Conservation (phyloP, 2,329 filamentous ascomycete species). For the Cladophialophora chaetospira region DNA sequence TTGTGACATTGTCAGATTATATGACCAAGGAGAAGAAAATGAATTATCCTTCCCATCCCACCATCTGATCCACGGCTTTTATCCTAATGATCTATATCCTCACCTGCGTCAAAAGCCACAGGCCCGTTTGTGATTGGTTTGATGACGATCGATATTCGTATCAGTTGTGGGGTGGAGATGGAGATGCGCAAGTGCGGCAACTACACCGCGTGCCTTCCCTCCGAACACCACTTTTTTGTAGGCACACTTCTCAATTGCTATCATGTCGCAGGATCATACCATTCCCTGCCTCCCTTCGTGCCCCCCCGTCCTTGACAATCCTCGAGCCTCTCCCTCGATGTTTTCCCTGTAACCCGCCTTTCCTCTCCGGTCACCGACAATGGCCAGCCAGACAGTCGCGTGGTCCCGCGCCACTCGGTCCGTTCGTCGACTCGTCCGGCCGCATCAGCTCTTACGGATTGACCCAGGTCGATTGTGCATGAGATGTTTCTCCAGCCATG, state of each 20-base stretch:
- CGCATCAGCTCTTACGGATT: background rate
- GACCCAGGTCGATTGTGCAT: conserved; percentile 15
- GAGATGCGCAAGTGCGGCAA: conserved; percentile 18
- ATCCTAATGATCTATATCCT: no score
- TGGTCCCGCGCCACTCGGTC: conserved; percentile 5
- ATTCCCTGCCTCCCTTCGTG: background rate
- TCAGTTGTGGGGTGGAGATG: background rate
- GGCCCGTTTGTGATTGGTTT: background rate
- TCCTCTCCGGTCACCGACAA: background rate
- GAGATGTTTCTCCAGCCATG: conserved; percentile 20
- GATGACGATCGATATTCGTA: background rate
- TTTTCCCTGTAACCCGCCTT: background rate
- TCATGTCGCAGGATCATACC: background rate
- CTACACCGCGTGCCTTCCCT: conserved; percentile 17
- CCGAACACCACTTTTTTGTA: background rate
- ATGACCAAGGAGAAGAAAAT: background rate
- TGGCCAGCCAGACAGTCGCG: conserved; percentile 2
- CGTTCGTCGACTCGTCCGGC: conserved; percentile 16
- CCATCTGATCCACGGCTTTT: no score
- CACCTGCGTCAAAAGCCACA: no score
- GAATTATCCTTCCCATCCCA: background rate
- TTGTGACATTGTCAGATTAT: background rate
- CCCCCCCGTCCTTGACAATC: background rate
- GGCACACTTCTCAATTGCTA: background rate
- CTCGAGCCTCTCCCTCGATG: background rate